Base-by-base conservation (phyloP, 73 alveolate genomes). In the Paramecium tetraurelia region DNA sequence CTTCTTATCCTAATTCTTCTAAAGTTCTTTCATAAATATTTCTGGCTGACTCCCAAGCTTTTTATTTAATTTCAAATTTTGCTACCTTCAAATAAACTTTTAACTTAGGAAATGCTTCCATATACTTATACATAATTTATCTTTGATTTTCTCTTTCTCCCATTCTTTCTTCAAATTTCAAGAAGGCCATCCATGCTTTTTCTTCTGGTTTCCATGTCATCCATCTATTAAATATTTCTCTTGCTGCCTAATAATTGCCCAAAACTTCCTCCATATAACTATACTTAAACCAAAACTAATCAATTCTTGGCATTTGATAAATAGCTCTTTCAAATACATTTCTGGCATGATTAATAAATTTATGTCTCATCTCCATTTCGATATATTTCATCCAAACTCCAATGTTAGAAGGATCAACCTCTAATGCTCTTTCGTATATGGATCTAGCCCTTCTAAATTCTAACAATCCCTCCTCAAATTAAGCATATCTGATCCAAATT, bases 291-390 rank as follows among this genome's bases (percentile, higher is more conserved):
- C 99, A 98, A 89, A 97, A 97, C 92, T 97, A 94, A 88, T 98
- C 99, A 21, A 96, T 96, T 92, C 99, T 96, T 12, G 99, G 99
- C 77, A 98, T 94, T 53, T 84, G 92, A 86, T 97, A 97, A 76
- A 98, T 96, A 9, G 99, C 99, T 68, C 99, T 86, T 87, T 98
- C 99, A 98, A 98, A 98, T 1, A 98, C 98, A 90, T 98, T 98
- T 93, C 99, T 96, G 9, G 99, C 99, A 95, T 98, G 99, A 95
- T 98, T 97, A 44, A 99, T 96, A 95, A 97, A 98, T 95, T 99
- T 99, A 95, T 98, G 95, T 92, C 96, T 96, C 99, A 98, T 98
- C 94, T 99, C 99, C 99, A 98, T 98, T 96, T 99, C 99, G 7
- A 99, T 98, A 92, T 99, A 99, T 92, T 98, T 97, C 86, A 98